phyloP scores from a whole-genome alignment of 225 moss, liverwort and hornwort genomes.

The Thuidium tamariscinum region DNA sequence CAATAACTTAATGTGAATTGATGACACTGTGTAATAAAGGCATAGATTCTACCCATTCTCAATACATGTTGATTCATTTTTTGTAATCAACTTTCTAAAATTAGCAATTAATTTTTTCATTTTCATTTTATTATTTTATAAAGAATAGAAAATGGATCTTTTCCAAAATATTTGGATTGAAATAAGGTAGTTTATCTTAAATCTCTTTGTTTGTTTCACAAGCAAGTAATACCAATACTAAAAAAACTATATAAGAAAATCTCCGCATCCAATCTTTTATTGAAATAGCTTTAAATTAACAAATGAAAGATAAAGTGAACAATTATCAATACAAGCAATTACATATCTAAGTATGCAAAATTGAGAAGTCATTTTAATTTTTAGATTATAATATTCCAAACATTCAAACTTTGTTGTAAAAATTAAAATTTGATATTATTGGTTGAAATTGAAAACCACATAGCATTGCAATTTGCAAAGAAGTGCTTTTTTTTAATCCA shows the following conservation, averaged over 20 bases:
- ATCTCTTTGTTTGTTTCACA: neutral
- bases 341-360: neutral
- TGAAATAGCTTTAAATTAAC: neutral
- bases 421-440: neutral
- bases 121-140: neutral
- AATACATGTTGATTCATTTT: neutral
- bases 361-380: neutral
- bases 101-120: neutral
- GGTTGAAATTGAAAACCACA: neutral
- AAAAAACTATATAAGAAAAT: neutral
- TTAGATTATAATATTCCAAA: rapidly evolving
- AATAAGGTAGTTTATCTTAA: neutral
- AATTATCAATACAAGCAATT: neutral
- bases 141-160: rapidly evolving
- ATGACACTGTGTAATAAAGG: neutral
- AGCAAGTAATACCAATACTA: neutral
- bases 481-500: neutral
- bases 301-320: neutral
- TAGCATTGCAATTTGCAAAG: neutral
- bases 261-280: neutral
- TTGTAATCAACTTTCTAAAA: neutral
- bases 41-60: rapidly evolving
- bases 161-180: no score
- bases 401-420: neutral
- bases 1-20: neutral